Percentiles rank a stretch among this genome's conserved stretches.
Evolutionary conservation across 2,329 filamentous ascomycete species (phyloP).

Genomic region (Cytospora piceicola): DNA sequence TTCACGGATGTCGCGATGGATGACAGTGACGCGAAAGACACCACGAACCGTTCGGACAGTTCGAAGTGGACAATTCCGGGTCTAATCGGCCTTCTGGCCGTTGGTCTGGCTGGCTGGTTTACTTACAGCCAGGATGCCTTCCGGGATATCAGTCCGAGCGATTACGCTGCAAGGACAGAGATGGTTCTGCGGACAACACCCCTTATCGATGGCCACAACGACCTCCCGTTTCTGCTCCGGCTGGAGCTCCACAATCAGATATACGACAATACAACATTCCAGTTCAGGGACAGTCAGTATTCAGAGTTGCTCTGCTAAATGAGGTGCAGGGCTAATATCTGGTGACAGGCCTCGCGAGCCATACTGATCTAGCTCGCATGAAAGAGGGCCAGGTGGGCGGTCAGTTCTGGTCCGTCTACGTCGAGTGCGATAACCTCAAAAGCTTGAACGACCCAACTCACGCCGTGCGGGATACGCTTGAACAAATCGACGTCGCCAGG

Average conservation of each 20-base stretch:
- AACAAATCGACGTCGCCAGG: conserved; percentile 15
- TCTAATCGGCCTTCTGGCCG: conserved; percentile 1
- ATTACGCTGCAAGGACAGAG: conserved; percentile 29
- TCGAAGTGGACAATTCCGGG: background rate
- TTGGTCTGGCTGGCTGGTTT: background rate
- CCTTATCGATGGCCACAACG: conserved; percentile 41
- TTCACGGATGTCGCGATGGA: background rate
- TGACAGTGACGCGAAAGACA: background rate
- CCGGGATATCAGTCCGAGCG: background rate
- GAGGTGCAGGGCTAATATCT: background rate
- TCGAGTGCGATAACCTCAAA: conserved; percentile 11
- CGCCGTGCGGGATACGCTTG: conserved; percentile 17
- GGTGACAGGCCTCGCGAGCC: conserved; percentile 28
- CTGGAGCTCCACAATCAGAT: conserved; percentile 39
- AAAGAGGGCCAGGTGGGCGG: conserved; percentile 38
- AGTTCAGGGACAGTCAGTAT: conserved; percentile 13
- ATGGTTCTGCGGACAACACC: conserved; percentile 30
- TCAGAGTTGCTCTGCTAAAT: background rate
- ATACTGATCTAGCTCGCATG: conserved; percentile 38
- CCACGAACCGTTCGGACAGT: background rate
- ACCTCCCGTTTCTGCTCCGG: conserved; percentile 39
- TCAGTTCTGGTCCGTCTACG: conserved; percentile 37
- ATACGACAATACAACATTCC: conserved; percentile 30
- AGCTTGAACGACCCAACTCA: conserved; percentile 8
- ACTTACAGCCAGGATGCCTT: background rate